These are phyloP conservation scores for Apiotrichum montevideense DNA, from an alignment of 1,284 basidiomycete species.

Conservation along the genomic window DNA sequence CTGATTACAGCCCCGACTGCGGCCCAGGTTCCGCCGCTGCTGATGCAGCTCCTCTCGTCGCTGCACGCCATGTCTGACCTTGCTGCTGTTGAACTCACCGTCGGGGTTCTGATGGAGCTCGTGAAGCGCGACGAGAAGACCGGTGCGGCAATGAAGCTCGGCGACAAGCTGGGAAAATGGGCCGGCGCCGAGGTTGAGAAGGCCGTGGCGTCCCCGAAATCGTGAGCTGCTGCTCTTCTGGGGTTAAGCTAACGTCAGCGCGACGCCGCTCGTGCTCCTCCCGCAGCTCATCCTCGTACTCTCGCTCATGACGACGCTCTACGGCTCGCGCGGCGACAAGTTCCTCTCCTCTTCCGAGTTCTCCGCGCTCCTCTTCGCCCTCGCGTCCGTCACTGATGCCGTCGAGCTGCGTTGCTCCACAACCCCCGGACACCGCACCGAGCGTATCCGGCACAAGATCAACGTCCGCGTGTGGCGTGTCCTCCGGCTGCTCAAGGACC, in stretches of 20 bases:
- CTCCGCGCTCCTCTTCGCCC: constrained; percentile 29
- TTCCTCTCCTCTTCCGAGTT: constrained; percentile 28
- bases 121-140: constrained; percentile 33
- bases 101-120: constrained; percentile 28
- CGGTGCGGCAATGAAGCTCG: constrained; percentile 27
- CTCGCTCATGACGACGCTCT: constrained; percentile 28
- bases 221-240: neutral
- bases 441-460: constrained; percentile 29
- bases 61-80: constrained; percentile 23
- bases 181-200: constrained; percentile 34
- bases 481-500: constrained; percentile 26
- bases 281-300: constrained; percentile 35
- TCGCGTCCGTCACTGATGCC: constrained; percentile 37
- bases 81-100: constrained; percentile 28
- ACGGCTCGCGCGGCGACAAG: constrained; percentile 18
- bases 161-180: constrained; percentile 44
- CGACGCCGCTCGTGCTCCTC: constrained; percentile 24
- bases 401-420: constrained; percentile 19
- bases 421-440: constrained; percentile 1
- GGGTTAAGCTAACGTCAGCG: constrained; percentile 9
- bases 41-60: constrained; percentile 17
- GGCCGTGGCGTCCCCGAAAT: constrained; percentile 14
- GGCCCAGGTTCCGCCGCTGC: constrained; percentile 4
- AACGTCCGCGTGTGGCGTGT: constrained; percentile 36
- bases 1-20: constrained; percentile 4